Percentiles rank a stretch among this genome's conserved stretches.
phyloP scores from a whole-genome alignment of 2,329 filamentous ascomycete genomes.

The Ascochyta clinopodiicola region DNA sequence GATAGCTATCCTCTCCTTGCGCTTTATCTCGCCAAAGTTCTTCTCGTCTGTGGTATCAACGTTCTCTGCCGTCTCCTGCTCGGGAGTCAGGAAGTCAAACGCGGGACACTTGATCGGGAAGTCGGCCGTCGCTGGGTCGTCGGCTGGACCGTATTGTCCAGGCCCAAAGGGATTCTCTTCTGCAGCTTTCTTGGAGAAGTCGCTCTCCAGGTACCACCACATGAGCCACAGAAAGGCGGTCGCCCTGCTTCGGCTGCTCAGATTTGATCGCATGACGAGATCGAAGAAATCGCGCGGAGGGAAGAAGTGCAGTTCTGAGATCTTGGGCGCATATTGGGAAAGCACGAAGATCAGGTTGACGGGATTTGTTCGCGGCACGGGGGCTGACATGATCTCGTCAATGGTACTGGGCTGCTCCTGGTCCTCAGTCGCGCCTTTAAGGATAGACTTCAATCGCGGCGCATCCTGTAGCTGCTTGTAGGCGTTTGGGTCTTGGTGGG shows the following conservation, averaged over 20 bases:
- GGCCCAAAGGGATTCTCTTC: conserved; percentile 88
- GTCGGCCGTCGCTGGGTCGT: conserved; percentile 48
- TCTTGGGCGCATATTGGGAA: conserved; percentile 84
- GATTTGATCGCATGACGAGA: conserved; percentile 86
- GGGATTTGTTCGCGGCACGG: conserved; percentile 85
- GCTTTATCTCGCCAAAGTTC: conserved; percentile 74
- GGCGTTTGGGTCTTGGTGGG: conserved; percentile 90
- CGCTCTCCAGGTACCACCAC: conserved; percentile 98
- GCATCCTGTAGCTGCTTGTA: conserved; percentile 99
- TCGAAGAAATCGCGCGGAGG: conserved; percentile 91
- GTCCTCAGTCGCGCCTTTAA: conserved; percentile 97
- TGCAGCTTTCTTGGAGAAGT: conserved; percentile 87
- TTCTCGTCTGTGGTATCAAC: conserved; percentile 74
- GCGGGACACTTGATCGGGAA: conserved; percentile 67
- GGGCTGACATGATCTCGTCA: conserved; percentile 75
- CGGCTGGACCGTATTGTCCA: conserved; percentile 49
- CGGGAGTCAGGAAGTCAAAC: conserved; percentile 69
- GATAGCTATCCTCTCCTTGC: conserved; percentile 74
- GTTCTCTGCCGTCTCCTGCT: conserved; percentile 73
- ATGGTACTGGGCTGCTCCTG: conserved; percentile 81
- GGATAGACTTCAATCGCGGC: conserved; percentile 91
- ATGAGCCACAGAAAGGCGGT: conserved; percentile 95
- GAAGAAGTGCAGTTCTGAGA: conserved; percentile 92
- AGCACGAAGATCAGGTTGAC: conserved; percentile 98
- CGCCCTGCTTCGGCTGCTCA: conserved; percentile 82